These are phyloP conservation scores for Phyllosticta citribraziliensis DNA, from an alignment of 2,329 filamentous ascomycete genomes.

Conservation along the genomic window DNA sequence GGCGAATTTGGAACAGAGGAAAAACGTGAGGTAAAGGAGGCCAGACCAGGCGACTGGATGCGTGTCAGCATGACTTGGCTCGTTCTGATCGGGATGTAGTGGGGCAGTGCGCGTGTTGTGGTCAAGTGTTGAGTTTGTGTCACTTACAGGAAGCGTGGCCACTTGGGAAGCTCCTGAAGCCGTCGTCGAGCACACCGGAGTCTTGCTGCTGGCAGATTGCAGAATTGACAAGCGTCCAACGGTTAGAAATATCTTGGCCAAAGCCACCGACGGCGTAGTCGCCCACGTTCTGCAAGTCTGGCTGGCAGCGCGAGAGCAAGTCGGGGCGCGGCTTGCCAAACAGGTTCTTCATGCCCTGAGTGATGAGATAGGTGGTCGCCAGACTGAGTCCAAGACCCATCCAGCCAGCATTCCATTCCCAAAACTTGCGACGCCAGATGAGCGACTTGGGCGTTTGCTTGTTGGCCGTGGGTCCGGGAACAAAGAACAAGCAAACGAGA, in stretches of 20 bases:
- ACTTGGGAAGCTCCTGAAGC: slow-evolving; percentile 75
- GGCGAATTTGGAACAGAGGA: slow-evolving; percentile 73
- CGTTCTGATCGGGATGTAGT: background rate
- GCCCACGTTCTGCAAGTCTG: slow-evolving; percentile 52
- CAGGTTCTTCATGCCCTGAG: slow-evolving; percentile 72
- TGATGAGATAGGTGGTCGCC: slow-evolving; percentile 66
- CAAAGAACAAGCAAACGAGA: slow-evolving; percentile 55
- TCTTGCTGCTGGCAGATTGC: slow-evolving; percentile 64
- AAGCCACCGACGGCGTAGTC: slow-evolving; percentile 56
- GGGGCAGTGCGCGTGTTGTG: background rate
- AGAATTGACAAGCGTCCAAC: slow-evolving; percentile 62
- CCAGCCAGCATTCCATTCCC: slow-evolving; percentile 80
- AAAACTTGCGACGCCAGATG: slow-evolving; percentile 73
- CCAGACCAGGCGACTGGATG: slow-evolving; percentile 60
- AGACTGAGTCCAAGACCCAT: slow-evolving; percentile 69
- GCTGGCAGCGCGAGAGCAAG: slow-evolving; percentile 60
- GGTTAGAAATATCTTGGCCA: slow-evolving; percentile 38
- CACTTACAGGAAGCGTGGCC: slow-evolving; percentile 59
- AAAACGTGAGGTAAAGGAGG: slow-evolving; percentile 76
- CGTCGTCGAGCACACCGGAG: slow-evolving; percentile 56
- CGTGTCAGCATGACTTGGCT: background rate
- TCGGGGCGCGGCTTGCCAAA: slow-evolving; percentile 57
- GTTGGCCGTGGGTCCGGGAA: slow-evolving; percentile 61
- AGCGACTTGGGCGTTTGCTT: slow-evolving; percentile 52
- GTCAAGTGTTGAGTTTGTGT: background rate